phyloP scores from a whole-genome alignment of 495 filamentous ascomycete genomes.

The Geopyxis carbonaria region DNA sequence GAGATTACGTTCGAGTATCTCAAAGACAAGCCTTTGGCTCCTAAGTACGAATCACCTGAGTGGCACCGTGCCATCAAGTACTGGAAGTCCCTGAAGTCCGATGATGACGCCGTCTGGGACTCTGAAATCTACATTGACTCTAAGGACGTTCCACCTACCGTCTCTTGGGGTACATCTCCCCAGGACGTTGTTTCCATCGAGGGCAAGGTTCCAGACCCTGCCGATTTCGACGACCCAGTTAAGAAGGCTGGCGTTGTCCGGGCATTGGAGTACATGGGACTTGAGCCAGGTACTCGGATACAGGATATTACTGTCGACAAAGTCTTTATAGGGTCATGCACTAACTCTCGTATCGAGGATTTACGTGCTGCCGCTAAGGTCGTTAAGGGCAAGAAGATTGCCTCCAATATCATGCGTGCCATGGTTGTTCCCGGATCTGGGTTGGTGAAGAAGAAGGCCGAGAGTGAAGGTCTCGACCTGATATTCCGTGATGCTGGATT shows the following conservation, averaged over 20 bases:
- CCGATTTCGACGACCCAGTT: constrained; percentile 58
- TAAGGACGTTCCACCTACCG: constrained; percentile 81
- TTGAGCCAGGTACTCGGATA: constrained; percentile 69
- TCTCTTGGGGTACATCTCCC: constrained; percentile 94
- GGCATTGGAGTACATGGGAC: constrained; percentile 91
- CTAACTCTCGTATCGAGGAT: constrained; percentile 93
- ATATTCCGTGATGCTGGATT: constrained; percentile 86
- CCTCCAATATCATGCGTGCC: constrained; percentile 73
- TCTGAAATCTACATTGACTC: constrained; percentile 70
- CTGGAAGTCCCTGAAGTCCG: constrained; percentile 75
- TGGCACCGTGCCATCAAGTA: constrained; percentile 82
- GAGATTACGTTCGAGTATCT: constrained; percentile 90
- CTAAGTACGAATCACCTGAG: constrained; percentile 61
- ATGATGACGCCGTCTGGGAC: constrained; percentile 73
- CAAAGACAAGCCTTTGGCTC: constrained; percentile 73
- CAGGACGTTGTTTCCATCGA: constrained; percentile 92
- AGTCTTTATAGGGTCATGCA: constrained; percentile 96
- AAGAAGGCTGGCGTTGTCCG: constrained; percentile 63
- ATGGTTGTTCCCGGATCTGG: constrained; percentile 95
- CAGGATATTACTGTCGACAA: constrained; percentile 84
- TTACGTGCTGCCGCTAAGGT: constrained; percentile 72
- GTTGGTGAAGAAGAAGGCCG: constrained; percentile 82
- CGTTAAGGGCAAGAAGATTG: constrained; percentile 70
- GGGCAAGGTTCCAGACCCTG: constrained; percentile 72
- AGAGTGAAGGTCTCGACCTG: constrained; percentile 79